phyloP scores from a whole-genome alignment of 345 rosid genomes.

The Abelmoschus esculentus region DNA sequence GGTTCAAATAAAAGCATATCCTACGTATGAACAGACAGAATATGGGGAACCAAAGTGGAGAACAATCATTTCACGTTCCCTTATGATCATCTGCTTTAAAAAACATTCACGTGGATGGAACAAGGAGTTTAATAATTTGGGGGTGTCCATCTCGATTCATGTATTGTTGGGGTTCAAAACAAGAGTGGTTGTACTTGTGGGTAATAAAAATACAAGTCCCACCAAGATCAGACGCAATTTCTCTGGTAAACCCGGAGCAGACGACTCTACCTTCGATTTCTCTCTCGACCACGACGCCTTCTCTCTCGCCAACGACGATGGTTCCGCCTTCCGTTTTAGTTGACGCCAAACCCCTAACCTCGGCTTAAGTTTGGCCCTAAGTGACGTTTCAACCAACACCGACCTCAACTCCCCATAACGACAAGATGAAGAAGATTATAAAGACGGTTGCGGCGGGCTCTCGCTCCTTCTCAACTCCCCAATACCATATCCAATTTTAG shows the following conservation, averaged over 20 bases:
- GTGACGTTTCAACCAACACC: conserved; percentile 75
- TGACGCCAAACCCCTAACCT: conserved; percentile 80
- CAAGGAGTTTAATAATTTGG: background rate
- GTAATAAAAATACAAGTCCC: background rate
- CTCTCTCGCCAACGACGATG: conserved; percentile 52
- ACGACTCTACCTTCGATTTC: conserved; percentile 71
- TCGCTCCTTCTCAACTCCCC: too few relatives aligned
- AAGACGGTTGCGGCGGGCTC: too few relatives aligned
- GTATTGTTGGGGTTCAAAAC: background rate
- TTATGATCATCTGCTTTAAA: background rate
- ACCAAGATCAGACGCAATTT: conserved; percentile 18
- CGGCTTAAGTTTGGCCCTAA: conserved; percentile 88
- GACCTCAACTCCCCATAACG: conserved; percentile 29
- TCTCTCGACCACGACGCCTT: conserved; percentile 58
- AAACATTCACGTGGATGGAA: background rate
- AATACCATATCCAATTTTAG: conserved; percentile 31
- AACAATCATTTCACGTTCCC: background rate
- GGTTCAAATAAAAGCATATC: background rate
- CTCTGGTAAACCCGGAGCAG: conserved; percentile 20
- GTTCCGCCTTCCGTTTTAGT: conserved; percentile 84
- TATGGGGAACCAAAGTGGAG: background rate
- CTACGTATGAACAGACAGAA: background rate
- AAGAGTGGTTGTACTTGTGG: background rate
- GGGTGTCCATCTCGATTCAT: too few relatives aligned
- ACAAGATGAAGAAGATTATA: too few relatives aligned